phyloP scores from a whole-genome alignment of 805 yeast species.

The Millerozyma miso region DNA sequence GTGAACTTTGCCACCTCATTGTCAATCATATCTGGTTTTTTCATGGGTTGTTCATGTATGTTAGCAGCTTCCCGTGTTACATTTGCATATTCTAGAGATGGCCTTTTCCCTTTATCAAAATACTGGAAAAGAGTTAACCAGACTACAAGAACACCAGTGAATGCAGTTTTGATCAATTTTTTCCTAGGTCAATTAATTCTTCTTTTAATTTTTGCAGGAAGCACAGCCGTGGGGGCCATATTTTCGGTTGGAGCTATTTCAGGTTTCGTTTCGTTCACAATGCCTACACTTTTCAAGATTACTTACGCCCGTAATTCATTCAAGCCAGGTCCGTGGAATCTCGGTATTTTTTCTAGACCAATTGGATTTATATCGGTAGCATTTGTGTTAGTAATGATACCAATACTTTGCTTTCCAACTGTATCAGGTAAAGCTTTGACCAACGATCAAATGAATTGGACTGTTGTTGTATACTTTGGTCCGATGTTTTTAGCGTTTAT shows the following conservation, averaged over 20 bases:
- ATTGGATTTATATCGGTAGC: conserved; percentile 46
- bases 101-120: conserved; percentile 56
- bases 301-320: conserved; percentile 50
- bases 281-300: conserved; percentile 58
- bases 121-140: conserved; percentile 48
- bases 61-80: conserved; percentile 65
- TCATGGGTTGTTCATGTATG: conserved; percentile 46
- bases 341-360: conserved; percentile 50
- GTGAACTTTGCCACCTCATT: conserved; percentile 34
- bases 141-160: conserved; percentile 56
- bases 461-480: conserved; percentile 57
- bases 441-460: conserved; percentile 56
- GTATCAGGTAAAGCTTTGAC: conserved; percentile 32
- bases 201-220: conserved; percentile 59
- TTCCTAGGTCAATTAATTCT: conserved; percentile 51
- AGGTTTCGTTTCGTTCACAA: conserved; percentile 61
- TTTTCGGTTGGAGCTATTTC: conserved; percentile 72
- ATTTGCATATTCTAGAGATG: conserved; percentile 65
- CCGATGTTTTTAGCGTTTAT: conserved; percentile 48
- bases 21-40: conserved; percentile 37
- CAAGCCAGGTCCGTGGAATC: conserved; percentile 63
- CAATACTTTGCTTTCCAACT: conserved; percentile 56
- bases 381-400: conserved; percentile 53
- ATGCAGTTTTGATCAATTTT: conserved; percentile 60
- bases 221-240: conserved; percentile 63